Evolutionary conservation across 2,329 filamentous ascomycete species (phyloP).

Genomic region (Alternaria sp.): DNA sequence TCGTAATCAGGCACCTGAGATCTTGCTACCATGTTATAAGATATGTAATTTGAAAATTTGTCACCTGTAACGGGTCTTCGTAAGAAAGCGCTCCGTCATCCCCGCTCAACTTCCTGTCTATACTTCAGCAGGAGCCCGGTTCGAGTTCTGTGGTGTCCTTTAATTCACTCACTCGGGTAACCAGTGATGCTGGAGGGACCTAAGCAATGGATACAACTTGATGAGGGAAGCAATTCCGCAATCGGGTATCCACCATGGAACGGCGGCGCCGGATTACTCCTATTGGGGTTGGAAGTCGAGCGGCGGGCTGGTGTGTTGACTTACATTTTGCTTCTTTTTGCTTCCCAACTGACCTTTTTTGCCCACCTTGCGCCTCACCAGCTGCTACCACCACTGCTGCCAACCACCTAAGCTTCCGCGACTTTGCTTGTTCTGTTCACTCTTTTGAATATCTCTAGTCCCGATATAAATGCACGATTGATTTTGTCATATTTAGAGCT

Average conservation of each 20-base stretch:
- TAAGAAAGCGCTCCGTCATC: slow-evolving; percentile 48
- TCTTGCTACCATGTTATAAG: too few relatives aligned
- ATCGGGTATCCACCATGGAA: slow-evolving; percentile 52
- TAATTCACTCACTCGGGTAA: slow-evolving; percentile 51
- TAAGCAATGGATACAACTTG: slow-evolving; percentile 54
- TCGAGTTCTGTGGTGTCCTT: slow-evolving; percentile 53
- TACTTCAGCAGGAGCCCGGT: slow-evolving; percentile 51
- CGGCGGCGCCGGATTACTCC: slow-evolving; percentile 53
- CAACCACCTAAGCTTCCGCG: neutral
- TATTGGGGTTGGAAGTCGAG: slow-evolving; percentile 46
- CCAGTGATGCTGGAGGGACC: slow-evolving; percentile 52
- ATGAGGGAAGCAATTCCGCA: slow-evolving; percentile 56
- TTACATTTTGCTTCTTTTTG: slow-evolving; percentile 41
- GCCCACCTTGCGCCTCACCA: neutral
- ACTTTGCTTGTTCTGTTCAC: neutral
- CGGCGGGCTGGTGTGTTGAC: slow-evolving; percentile 49
- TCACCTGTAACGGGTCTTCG: slow-evolving; percentile 48
- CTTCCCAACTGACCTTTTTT: neutral
- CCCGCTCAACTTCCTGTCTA: slow-evolving; percentile 39
- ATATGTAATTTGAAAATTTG: slow-evolving; percentile 3
- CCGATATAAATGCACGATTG: neutral
- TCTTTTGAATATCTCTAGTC: neutral
- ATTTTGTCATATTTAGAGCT: neutral
- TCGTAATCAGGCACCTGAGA: too few relatives aligned
- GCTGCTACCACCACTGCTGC: neutral